These are phyloP conservation scores for Ophiosphaerella herpotricha DNA, from an alignment of 2,329 filamentous ascomycete species.

Conservation along the genomic window DNA sequence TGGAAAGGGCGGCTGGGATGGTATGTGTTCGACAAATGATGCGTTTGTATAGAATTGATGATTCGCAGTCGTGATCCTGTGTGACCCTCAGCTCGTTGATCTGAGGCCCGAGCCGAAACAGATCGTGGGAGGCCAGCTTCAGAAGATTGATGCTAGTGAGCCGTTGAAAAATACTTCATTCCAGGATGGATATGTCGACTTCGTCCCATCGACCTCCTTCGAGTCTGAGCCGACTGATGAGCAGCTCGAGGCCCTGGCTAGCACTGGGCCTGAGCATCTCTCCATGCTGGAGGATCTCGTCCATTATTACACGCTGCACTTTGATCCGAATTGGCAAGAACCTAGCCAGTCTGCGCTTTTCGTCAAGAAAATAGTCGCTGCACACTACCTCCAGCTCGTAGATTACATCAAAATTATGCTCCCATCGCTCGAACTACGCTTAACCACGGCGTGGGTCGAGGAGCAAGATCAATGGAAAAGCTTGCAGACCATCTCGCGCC, in stretches of 20 bases:
- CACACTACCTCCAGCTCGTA: conserved; percentile 38
- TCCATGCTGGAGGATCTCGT: conserved; percentile 37
- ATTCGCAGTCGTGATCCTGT: conserved; percentile 34
- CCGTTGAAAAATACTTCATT: conserved; percentile 27
- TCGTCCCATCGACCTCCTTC: conserved; percentile 20
- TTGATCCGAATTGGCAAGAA: conserved; percentile 25
- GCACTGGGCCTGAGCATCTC: conserved; percentile 22
- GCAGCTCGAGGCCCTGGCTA: neutral
- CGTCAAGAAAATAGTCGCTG: conserved; percentile 41
- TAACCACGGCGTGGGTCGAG: conserved; percentile 39
- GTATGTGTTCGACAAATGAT: conserved; percentile 16
- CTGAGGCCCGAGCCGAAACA: conserved; percentile 19
- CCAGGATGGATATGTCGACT: conserved; percentile 40
- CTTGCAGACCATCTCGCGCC: conserved; percentile 38
- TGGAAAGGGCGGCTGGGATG: conserved; percentile 35
- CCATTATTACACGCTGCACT: conserved; percentile 32
- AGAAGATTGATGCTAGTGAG: conserved; percentile 1
- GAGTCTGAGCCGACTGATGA: neutral
- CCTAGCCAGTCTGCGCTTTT: conserved; percentile 33
- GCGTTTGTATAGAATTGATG: conserved; percentile 2
- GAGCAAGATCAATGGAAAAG: conserved; percentile 43
- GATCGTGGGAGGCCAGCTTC: conserved; percentile 5
- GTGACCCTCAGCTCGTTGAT: conserved; percentile 34
- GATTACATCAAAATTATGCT: conserved; percentile 44
- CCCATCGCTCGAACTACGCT: conserved; percentile 37